Percentiles rank a stretch among this genome's conserved stretches.
phyloP scores from a whole-genome alignment of 768 basidiomycete genomes.

The Tulasnella sp. region DNA sequence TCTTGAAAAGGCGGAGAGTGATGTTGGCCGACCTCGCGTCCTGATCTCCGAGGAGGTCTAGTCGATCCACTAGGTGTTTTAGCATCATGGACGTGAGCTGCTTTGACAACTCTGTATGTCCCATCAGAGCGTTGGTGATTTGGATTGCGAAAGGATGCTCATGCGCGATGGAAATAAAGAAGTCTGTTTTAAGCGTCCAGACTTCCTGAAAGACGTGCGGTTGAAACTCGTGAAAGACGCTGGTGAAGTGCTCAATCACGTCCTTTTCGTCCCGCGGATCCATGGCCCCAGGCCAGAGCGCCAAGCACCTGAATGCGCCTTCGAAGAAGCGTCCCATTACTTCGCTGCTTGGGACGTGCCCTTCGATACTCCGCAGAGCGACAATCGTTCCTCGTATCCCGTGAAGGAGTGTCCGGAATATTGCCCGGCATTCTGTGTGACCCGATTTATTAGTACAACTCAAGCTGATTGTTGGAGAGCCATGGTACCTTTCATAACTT shows the following conservation, averaged over 20 bases:
- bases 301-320: constrained; percentile 72
- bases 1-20: constrained; percentile 86
- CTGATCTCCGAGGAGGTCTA: constrained; percentile 74
- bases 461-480: background rate
- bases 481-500: constrained; percentile 60
- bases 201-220: constrained; percentile 91
- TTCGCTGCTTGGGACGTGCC: constrained; percentile 70
- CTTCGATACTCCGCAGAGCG: constrained; percentile 68
- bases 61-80: constrained; percentile 68
- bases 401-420: constrained; percentile 81
- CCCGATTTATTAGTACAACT: background rate
- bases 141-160: constrained; percentile 70
- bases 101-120: constrained; percentile 63
- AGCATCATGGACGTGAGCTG: constrained; percentile 81
- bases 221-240: constrained; percentile 71
- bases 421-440: constrained; percentile 60
- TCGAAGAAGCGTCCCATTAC: constrained; percentile 81
- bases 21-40: constrained; percentile 72
- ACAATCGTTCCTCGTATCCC: constrained; percentile 73
- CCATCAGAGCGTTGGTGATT: constrained; percentile 74
- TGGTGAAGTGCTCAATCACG: constrained; percentile 68
- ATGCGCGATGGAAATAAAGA: constrained; percentile 73
- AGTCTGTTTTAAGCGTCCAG: constrained; percentile 85
- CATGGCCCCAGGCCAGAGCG: constrained; percentile 56
- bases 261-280: constrained; percentile 53